Evolutionary conservation across 139 green algal species (phyloP).

Genomic region (Klebsormidium nitens): DNA sequence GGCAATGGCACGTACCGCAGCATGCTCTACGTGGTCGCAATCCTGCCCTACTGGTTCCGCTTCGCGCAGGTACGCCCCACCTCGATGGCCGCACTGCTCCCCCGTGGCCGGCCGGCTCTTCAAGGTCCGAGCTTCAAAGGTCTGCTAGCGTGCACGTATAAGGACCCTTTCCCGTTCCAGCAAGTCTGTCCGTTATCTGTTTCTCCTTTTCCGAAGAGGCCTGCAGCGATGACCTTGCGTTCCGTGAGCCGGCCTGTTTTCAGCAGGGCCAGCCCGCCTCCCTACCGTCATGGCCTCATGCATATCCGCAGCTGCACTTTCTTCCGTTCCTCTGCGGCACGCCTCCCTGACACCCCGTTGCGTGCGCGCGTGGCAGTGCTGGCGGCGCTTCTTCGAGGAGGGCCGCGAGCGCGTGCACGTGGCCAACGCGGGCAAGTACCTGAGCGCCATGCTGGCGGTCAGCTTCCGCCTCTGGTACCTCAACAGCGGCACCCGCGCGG

Average conservation of each 20-base stretch:
- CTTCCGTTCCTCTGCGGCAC: not conserved
- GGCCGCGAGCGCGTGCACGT: not conserved
- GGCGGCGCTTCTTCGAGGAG: slow-evolving; percentile 9
- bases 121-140: no score
- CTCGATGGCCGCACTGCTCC: no score
- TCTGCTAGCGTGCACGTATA: no score
- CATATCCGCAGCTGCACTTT: not conserved
- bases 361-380: slow-evolving; percentile 19
- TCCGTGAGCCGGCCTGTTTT: no score
- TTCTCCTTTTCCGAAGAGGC: not conserved
- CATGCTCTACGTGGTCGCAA: not conserved
- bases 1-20: not conserved
- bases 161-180: no score
- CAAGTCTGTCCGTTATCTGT: no score
- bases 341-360: no score
- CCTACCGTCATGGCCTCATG: not conserved
- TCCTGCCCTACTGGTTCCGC: slow-evolving; percentile 16
- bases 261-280: no score
- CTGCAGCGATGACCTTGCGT: no score
- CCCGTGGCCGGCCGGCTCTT: no score
- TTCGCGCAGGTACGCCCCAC: no score
- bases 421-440: slow-evolving; percentile 11
- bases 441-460: slow-evolving; percentile 4
- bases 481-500: not conserved
- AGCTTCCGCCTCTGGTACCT: not conserved